phyloP scores from a whole-genome alignment of 805 yeast genomes.

The Candida pini region DNA sequence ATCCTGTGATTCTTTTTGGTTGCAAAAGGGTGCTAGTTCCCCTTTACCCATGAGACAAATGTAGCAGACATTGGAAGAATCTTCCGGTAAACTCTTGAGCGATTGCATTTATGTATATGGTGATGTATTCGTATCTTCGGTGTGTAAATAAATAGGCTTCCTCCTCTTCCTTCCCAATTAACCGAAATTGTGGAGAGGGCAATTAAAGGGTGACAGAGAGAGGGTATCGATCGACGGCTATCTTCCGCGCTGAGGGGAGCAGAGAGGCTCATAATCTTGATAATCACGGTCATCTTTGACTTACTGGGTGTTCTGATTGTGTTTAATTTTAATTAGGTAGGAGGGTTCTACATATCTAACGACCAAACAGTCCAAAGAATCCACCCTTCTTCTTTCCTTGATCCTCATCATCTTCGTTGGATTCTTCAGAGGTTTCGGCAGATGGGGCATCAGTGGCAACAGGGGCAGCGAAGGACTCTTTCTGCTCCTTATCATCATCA shows the following conservation, averaged over 20 bases:
- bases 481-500: no score
- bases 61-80: slow-evolving; percentile 17
- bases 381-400: slow-evolving; percentile 49
- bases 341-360: slow-evolving; percentile 19
- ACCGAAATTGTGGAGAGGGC: no score
- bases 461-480: no score
- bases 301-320: not conserved
- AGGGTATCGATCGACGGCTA: no score
- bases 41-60: slow-evolving; percentile 27
- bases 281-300: not conserved
- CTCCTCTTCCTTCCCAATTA: no score
- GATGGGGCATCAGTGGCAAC: slow-evolving; percentile 10
- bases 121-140: no score
- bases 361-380: slow-evolving; percentile 70
- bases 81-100: slow-evolving; percentile 7
- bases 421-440: no score
- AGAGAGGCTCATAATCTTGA: no score
- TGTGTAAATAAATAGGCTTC: no score
- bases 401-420: slow-evolving; percentile 14
- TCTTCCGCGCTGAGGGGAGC: no score
- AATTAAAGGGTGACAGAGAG: no score
- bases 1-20: slow-evolving; percentile 24
- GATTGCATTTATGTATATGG: no score
- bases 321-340: not conserved
- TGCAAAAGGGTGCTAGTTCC: slow-evolving; percentile 29